Percentiles rank a stretch among this genome's conserved stretches.
phyloP scores from a whole-genome alignment of 257 asterid genomes.

The Echites panduratus region DNA sequence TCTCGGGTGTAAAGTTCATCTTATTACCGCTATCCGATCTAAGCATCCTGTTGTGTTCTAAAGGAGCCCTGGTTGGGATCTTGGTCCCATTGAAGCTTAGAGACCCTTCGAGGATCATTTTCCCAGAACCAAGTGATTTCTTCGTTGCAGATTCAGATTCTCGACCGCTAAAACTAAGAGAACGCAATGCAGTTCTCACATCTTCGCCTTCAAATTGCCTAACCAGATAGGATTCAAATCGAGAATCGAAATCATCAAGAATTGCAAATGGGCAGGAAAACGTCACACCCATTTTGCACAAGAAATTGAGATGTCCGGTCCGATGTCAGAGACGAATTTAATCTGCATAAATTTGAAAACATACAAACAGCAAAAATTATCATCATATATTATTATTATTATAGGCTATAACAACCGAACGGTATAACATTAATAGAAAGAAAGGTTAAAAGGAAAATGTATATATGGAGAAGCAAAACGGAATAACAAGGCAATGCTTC shows the following conservation, averaged over 20 bases:
- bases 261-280: constrained; percentile 39
- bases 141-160: constrained; percentile 26
- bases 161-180: constrained; percentile 32
- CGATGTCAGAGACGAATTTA: background rate
- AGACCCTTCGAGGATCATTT: constrained; percentile 45
- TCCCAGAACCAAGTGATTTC: constrained; percentile 41
- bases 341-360: constrained; percentile 6
- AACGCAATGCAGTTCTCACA: constrained; percentile 20
- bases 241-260: constrained; percentile 39
- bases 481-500: background rate
- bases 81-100: constrained; percentile 46
- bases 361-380: background rate
- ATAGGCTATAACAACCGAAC: background rate
- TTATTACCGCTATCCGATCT: constrained; percentile 11
- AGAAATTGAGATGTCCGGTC: constrained; percentile 15
- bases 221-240: constrained; percentile 30
- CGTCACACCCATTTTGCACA: constrained; percentile 56
- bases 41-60: constrained; percentile 15
- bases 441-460: background rate
- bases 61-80: constrained; percentile 31
- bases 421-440: background rate
- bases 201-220: constrained; percentile 35
- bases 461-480: background rate
- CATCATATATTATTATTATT: background rate
- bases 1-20: constrained; percentile 7